Percentiles rank a stretch among this genome's conserved stretches.
phyloP scores from a whole-genome alignment of 1,284 basidiomycete genomes.

The Cryptococcus sp. region DNA sequence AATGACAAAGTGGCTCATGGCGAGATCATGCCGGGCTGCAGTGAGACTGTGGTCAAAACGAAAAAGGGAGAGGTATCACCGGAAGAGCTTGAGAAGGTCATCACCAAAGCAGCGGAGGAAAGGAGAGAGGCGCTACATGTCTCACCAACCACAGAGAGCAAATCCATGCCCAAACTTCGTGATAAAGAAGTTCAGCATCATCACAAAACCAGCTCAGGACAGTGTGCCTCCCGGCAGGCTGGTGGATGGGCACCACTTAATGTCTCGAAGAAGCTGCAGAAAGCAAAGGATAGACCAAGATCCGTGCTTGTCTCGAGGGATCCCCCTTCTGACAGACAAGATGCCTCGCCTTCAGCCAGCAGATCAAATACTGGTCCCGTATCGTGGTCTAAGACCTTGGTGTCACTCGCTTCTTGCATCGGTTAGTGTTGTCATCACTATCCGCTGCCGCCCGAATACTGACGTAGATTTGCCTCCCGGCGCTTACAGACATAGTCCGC shows the following conservation, averaged over 20 bases:
- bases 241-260: no score
- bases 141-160: no score
- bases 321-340: no score
- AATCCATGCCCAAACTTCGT: no score
- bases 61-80: background rate
- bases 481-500: slow-evolving; percentile 5
- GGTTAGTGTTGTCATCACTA: background rate
- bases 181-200: no score
- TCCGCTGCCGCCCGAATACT: background rate
- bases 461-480: background rate
- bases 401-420: slow-evolving; percentile 10
- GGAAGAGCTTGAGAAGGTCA: background rate
- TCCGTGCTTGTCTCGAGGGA: no score
- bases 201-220: no score
- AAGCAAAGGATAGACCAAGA: no score
- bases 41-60: background rate
- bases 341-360: no score
- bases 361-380: background rate
- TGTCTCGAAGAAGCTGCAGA: no score
- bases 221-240: no score
- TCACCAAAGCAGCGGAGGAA: background rate
- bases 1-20: background rate
- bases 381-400: slow-evolving; percentile 8
- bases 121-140: background rate
- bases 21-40: background rate